Base-by-base conservation (phyloP, 768 basidiomycete species). In the Roridomyces roridus region DNA sequence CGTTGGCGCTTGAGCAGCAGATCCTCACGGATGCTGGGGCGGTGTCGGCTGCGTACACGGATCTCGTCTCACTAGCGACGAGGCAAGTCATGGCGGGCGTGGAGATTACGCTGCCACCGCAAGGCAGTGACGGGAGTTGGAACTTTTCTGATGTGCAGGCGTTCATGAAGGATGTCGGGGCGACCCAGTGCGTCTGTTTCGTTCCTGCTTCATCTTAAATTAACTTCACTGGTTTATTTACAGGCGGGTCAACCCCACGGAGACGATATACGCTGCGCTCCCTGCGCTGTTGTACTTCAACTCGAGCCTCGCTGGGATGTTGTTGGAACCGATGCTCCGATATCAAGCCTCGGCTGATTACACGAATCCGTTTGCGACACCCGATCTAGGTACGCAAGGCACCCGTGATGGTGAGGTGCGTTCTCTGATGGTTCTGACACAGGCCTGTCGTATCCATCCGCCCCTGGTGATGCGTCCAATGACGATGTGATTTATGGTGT, bases 121-220 rank as follows among this genome's bases (percentile, higher is more conserved):
- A 65, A 44, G 60, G 48, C 9, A 48, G 46, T 5, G 66, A 67
- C 48, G 69, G 72, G 0, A 64, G 63, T 11, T 77, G 68, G 59
- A 77, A 80, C 51, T 65, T 65, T 1, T 70, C 70, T 1, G 81
- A 85, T 60, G 66, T 79, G 8, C 70, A 77, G 55, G 73, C 75
- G 29, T 82, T 82, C 63, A 73, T 84, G 72, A 82, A 77, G 63
- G 77, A 83, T 74, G 64, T 71, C 10, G 80, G 81, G 51, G 64
- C 74, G 68, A 51, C 72, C 64, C 51, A 74, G 78, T 60, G 66
- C 65, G 68, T 77, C 54, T 15, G 6, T 35, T 5, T 23, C n/a
- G n/a, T 59, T 34, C 51, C 53, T 5, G 25, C 36, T 15, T 58
- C 44, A 12, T 36, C 40, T 11, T n/a, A n/a, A 25, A 25, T n/a